Conservation (phyloP, 1,139 yeast genomes). For the Neolecta irregularis region DNA sequence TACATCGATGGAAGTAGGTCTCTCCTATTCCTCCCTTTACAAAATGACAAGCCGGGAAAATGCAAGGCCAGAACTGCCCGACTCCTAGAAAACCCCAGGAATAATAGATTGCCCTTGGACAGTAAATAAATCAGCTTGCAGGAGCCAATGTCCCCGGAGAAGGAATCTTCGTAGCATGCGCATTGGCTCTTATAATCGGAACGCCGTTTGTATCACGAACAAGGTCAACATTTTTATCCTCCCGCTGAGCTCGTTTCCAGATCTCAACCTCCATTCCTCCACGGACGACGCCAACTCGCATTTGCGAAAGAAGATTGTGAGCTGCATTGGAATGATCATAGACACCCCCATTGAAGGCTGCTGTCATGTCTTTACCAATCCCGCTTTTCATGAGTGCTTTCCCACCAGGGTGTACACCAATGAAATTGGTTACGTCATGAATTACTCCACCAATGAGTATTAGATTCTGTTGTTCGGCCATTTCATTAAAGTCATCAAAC, state of each 20-base stretch:
- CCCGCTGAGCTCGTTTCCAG: slow-evolving; percentile 47
- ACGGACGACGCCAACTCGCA: slow-evolving; percentile 90
- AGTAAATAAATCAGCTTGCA: too few relatives aligned
- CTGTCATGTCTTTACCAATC: slow-evolving; percentile 89
- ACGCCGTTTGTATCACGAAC: slow-evolving; percentile 37
- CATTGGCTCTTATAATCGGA: slow-evolving; percentile 43
- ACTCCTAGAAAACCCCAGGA: too few relatives aligned
- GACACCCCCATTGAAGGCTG: slow-evolving; percentile 95
- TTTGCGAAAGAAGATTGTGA: slow-evolving; percentile 82
- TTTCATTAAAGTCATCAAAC: slow-evolving; percentile 59
- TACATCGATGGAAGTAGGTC: too few relatives aligned
- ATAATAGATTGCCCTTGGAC: too few relatives aligned
- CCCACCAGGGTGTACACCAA: slow-evolving; percentile 97
- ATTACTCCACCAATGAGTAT: slow-evolving; percentile 87
- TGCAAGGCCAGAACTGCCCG: too few relatives aligned
- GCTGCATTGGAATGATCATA: slow-evolving; percentile 96
- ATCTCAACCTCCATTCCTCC: slow-evolving; percentile 75
- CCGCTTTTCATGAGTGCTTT: slow-evolving; percentile 73
- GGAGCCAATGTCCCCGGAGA: too few relatives aligned
- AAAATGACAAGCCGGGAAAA: too few relatives aligned
- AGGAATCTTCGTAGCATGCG: slow-evolving; percentile 36
- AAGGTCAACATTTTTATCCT: slow-evolving; percentile 39
- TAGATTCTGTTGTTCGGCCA: slow-evolving; percentile 45
- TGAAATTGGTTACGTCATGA: slow-evolving; percentile 72
- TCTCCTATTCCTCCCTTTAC: too few relatives aligned